Evolutionary conservation across 352 stramenopile genomes (phyloP).

Genomic region (Elongisporangium anandrum): DNA sequence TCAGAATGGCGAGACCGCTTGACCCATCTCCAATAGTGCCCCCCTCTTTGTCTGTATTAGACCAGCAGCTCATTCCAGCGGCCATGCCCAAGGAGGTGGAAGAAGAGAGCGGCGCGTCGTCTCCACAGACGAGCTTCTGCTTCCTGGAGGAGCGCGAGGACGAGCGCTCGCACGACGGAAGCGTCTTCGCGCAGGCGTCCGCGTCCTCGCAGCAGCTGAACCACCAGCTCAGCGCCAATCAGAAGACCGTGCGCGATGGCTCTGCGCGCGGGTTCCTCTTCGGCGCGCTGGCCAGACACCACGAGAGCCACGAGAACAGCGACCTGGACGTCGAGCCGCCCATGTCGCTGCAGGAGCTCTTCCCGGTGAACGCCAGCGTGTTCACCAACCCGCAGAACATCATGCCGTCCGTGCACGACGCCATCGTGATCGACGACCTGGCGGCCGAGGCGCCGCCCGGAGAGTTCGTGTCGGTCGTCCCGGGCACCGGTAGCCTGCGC

Average conservation of each 20-base stretch:
- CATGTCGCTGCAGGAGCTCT: conserved; percentile 9
- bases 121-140: conserved; percentile 58
- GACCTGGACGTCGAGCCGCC: conserved; percentile 19
- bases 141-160: conserved; percentile 44
- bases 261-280: background rate
- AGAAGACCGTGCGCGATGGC: conserved; percentile 8
- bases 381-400: conserved; percentile 78
- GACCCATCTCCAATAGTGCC: background rate
- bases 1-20: background rate
- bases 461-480: background rate
- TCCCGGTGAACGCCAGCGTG: conserved; percentile 55
- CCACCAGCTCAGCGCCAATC: conserved; percentile 12
- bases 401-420: conserved; percentile 64
- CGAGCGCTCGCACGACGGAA: conserved; percentile 11
- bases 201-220: conserved; percentile 13
- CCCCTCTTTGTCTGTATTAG: background rate
- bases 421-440: conserved; percentile 60
- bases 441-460: conserved; percentile 3
- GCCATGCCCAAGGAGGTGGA: conserved; percentile 2
- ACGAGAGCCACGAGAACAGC: conserved; percentile 11
- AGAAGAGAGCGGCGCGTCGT: conserved; percentile 16
- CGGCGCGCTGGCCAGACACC: background rate
- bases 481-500: conserved; percentile 13
- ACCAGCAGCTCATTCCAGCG: background rate
- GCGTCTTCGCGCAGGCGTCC: background rate